Base-by-base conservation (phyloP, 1,284 basidiomycete genomes). In the Cryptococcus amylolentus region DNA sequence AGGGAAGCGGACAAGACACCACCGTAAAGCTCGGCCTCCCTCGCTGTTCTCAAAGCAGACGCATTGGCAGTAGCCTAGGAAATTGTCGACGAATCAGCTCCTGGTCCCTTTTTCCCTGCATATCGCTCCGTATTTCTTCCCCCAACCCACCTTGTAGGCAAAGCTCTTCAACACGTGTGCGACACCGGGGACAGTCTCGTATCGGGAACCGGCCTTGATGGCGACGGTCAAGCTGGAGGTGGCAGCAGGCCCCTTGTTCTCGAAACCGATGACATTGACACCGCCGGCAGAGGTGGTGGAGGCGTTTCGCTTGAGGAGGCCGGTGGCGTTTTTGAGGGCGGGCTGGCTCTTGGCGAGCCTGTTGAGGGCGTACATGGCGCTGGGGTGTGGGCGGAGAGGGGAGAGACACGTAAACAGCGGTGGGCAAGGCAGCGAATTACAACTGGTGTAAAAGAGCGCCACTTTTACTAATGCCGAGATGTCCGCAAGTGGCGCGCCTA, bases 151-250 rank as follows among this genome's bases (percentile, higher is more conserved):
- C 88, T 94, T 96, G 86, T 93, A 96, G 59, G 91, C 87, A 82
- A 92, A 95, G 84, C 91, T 92, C 84, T 94, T 94, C 77, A 96
- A 83, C 62, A 86, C 86, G 81, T 94, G 89, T 9, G 93, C 91
- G 63, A 91, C 84, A 71, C 93, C 93, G 49, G 89, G 84, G 70
- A 87, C 86, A 60, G 85, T 79, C 81, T 97, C 88, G 76, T 86
- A 93, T 69, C 93, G 82, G 70, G 86, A 86, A 55, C 93, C 93
- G 57, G 90, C 93, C 78, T 92, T 94, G 78, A 94, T 84, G 66
- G 94, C 84, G 70, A 97, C 82, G 51, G 91, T 91, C 70, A 97
- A 84, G 64, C 88, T 84, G 43, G 89, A 82, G 5, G 91, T 93
- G 14, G 76, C 69, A 28, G 70, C 53, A 58, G 87, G 84, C 73